phyloP scores from a whole-genome alignment of 2,329 filamentous ascomycete species.

The Coleophoma eucalyptorum region DNA sequence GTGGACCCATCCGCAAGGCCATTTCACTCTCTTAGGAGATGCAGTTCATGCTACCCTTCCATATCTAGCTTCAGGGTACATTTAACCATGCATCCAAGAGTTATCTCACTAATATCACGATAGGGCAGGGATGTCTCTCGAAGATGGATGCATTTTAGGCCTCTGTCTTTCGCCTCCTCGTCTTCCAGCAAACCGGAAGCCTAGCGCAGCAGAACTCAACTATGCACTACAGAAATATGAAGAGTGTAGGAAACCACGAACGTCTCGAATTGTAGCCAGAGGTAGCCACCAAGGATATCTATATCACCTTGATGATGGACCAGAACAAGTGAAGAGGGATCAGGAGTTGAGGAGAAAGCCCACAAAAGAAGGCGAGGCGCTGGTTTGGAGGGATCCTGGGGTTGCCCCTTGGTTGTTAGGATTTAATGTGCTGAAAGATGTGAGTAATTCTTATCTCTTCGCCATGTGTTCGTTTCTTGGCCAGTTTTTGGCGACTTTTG shows the following conservation, averaged over 20 bases:
- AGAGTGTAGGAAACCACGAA: slow-evolving; percentile 42
- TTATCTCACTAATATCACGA: neutral
- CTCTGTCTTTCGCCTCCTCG: slow-evolving; percentile 38
- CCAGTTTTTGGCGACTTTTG: too few species aligned
- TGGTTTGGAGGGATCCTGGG: slow-evolving; percentile 35
- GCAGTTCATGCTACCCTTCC: slow-evolving; percentile 60
- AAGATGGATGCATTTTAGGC: slow-evolving; percentile 53
- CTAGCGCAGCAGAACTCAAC: slow-evolving; percentile 29
- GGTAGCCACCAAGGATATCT: neutral
- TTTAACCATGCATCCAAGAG: neutral
- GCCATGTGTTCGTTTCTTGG: too few species aligned
- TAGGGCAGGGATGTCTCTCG: slow-evolving; percentile 51
- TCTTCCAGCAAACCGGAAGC: slow-evolving; percentile 25
- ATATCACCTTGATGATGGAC: slow-evolving; percentile 2
- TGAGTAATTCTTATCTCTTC: slow-evolving; percentile 8
- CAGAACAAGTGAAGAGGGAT: slow-evolving; percentile 2
- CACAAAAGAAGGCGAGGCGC: slow-evolving; percentile 14
- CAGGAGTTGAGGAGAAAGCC: slow-evolving; percentile 2
- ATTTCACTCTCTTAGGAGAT: slow-evolving; percentile 56
- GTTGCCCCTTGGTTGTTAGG: slow-evolving; percentile 34
- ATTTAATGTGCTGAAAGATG: slow-evolving; percentile 34
- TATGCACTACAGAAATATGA: slow-evolving; percentile 36
- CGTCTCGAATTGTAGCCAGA: slow-evolving; percentile 36
- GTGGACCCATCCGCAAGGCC: slow-evolving; percentile 50
- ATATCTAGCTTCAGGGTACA: slow-evolving; percentile 44